Base-by-base conservation (phyloP, 306 rosid genomes). In the Cucurbita ficifolia region DNA sequence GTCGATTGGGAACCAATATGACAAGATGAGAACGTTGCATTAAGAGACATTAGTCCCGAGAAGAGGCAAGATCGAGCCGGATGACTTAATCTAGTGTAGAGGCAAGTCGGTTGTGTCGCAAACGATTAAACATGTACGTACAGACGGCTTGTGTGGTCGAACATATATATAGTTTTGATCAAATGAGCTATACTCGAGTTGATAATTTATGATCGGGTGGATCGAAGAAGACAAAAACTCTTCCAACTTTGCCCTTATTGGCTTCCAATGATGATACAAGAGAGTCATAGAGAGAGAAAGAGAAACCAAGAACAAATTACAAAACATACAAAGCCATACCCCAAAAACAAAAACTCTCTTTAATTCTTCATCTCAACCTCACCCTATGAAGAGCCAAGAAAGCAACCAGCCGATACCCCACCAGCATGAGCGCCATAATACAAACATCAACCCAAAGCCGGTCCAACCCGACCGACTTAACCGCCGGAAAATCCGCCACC, bases 361-460 rank as follows among this genome's bases (percentile, higher is more conserved):
- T 3, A 40, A 58, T 58, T 11, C 1, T 12, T 75, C 81, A 71
- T 59, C 87, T 84, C 86, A 86, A 87, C 53, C 90, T 84, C 55
- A 94, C 95, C 76, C 92, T 87, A 56, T 77, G 87, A 45, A 94
- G 88, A 60, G 99, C 99, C 12, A 91, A 77, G 67, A 91, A 94
- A 51, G 99, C 99, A 76, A 91, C 63, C 3, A 94, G 79, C 56
- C 99, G 84, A 79, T 94, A 94, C 50, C 95, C 96, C 19, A 91
- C 83, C 82, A 94, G 77, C 99, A 94, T 94, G 19, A 94, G 53
- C 57, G 90, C 97, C 88, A 94, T 87, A 67, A 94, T 82, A 78
- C 12, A 77, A 57, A 94, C 95, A 75, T 89, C 97, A 43, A 90
- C 75, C 97, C 99, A 94, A 82, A 94, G 36, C 77, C 88, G 77